These are phyloP conservation scores for Persicaria tinctoria DNA, from an alignment of 148 eudicot species.

Conservation along the genomic window DNA sequence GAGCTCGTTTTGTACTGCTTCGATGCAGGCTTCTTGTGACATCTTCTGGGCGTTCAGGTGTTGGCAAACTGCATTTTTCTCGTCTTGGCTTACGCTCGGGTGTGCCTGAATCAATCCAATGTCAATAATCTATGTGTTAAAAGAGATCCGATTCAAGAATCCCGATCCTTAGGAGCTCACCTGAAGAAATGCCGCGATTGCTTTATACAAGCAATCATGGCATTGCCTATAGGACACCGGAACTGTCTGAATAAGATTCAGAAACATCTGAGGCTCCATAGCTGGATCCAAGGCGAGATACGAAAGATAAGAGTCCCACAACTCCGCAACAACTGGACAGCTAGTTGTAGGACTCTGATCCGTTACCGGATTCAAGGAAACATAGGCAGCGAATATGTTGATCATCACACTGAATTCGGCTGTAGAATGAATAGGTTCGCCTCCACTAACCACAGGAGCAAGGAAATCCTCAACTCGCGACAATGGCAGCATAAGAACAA, in stretches of 20 bases:
- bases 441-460: slow-evolving; percentile 18
- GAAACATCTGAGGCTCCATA: slow-evolving; percentile 39
- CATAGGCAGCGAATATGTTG: slow-evolving; percentile 44
- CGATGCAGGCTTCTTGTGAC: slow-evolving; percentile 76
- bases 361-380: slow-evolving; percentile 31
- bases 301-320: slow-evolving; percentile 72
- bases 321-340: slow-evolving; percentile 49
- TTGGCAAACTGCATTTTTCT: slow-evolving; percentile 62
- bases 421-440: slow-evolving; percentile 24
- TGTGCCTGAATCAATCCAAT: slow-evolving; percentile 42
- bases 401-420: slow-evolving; percentile 48
- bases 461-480: slow-evolving; percentile 75
- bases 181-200: slow-evolving; percentile 49
- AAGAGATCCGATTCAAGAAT: background rate
- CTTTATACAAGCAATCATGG: slow-evolving; percentile 76
- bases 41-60: slow-evolving; percentile 75
- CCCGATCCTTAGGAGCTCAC: slow-evolving; percentile 15
- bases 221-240: slow-evolving; percentile 54
- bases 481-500: slow-evolving; percentile 45
- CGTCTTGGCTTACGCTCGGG: slow-evolving; percentile 57
- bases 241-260: slow-evolving; percentile 55
- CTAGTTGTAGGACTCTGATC: slow-evolving; percentile 28
- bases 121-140: background rate
- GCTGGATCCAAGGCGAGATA: slow-evolving; percentile 39
- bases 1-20: slow-evolving; percentile 84